These are phyloP conservation scores for Gossypium rotundifolium DNA, from an alignment of 345 rosid genomes.

Conservation along the genomic window DNA sequence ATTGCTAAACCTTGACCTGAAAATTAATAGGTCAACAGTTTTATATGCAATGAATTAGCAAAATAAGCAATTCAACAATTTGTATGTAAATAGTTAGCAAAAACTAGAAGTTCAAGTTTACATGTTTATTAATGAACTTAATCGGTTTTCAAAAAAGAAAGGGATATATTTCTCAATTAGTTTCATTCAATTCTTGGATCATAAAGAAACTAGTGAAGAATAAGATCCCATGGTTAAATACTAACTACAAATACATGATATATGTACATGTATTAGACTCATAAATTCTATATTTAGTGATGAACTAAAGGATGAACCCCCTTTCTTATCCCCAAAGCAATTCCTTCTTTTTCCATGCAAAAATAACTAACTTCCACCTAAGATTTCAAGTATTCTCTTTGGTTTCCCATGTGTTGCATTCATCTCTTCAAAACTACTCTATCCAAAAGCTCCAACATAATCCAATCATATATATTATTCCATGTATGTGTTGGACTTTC, in stretches of 20 bases:
- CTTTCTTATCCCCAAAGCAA: neutral
- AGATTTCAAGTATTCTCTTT: neutral
- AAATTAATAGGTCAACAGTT: no score
- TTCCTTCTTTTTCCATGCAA: neutral
- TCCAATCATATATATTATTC: neutral
- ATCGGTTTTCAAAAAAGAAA: no score
- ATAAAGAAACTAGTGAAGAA: no score
- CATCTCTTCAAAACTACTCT: neutral
- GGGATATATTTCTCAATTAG: no score
- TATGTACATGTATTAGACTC: neutral
- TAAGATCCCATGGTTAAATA: neutral
- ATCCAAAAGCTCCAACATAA: neutral
- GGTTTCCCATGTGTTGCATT: neutral
- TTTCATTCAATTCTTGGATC: no score
- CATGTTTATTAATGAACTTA: no score
- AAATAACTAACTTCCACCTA: slow-evolving; percentile 2
- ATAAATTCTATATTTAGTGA: neutral
- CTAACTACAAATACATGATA: neutral
- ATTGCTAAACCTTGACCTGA: no score
- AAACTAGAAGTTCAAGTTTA: no score
- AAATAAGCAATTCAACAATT: no score
- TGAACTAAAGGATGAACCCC: neutral
- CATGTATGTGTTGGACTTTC: neutral
- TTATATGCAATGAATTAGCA: no score
- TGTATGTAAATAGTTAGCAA: no score